phyloP scores from a whole-genome alignment of 306 rosid species.

The Quercus alba region DNA sequence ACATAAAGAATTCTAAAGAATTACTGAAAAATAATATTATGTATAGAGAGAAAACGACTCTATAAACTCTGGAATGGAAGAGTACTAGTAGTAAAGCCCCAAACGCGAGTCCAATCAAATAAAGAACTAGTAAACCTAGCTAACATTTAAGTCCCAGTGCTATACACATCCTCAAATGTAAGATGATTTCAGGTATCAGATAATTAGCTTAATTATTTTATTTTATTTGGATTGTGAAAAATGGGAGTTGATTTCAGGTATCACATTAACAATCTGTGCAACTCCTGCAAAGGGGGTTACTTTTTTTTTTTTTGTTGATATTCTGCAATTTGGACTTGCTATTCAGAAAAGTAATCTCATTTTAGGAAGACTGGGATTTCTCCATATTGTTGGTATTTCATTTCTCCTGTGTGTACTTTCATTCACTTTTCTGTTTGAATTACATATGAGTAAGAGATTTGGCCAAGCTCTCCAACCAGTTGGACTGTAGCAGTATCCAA shows the following conservation, averaged over 20 bases:
- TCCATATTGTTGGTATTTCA: constrained; percentile 11
- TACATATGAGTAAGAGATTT: constrained; percentile 5
- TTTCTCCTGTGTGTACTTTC: constrained; percentile 21
- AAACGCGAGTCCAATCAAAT: no score
- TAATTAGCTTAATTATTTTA: constrained; percentile 10
- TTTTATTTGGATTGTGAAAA: constrained; percentile 20
- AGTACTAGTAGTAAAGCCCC: no score
- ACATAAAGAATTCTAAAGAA: no score
- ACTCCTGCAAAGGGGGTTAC: not conserved
- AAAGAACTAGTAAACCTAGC: no score
- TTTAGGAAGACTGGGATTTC: constrained; percentile 22
- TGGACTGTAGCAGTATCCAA: not conserved
- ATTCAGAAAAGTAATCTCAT: not conserved
- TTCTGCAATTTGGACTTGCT: constrained; percentile 13
- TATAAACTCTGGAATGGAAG: no score
- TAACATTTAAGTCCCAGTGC: no score
- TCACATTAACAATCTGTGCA: not conserved
- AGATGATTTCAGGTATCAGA: no score
- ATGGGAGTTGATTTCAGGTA: constrained; percentile 18
- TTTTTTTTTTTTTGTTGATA: constrained; percentile 5
- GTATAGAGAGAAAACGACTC: no score
- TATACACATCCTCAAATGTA: no score
- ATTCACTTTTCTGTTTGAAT: constrained; percentile 13
- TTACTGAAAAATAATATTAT: no score
- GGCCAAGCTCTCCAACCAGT: not conserved